These are phyloP conservation scores for Durio zibethinus DNA, from an alignment of 345 rosid species.

Conservation along the genomic window DNA sequence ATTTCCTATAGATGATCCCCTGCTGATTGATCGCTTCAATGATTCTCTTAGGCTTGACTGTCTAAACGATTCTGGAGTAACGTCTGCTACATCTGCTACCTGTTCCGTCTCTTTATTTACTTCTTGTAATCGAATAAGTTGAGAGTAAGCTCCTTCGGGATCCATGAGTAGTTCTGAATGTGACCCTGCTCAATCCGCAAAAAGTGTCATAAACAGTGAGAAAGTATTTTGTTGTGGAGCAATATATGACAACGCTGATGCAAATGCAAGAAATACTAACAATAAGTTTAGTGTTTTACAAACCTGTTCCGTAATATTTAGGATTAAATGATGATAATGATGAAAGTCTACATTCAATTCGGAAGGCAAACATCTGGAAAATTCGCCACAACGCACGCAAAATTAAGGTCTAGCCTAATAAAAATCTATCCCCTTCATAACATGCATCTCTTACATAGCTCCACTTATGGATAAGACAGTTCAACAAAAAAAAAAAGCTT, in stretches of 20 bases:
- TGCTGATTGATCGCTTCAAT: slow-evolving; percentile 43
- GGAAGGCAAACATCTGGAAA: no score
- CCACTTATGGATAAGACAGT: not conserved
- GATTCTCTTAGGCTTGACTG: slow-evolving; percentile 43
- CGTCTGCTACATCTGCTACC: slow-evolving; percentile 34
- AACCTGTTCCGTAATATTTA: not conserved
- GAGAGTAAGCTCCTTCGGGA: slow-evolving; percentile 83
- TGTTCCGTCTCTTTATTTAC: slow-evolving; percentile 42
- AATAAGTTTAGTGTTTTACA: not conserved
- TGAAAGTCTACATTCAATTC: not conserved
- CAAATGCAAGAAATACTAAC: not conserved
- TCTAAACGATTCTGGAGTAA: slow-evolving; percentile 30
- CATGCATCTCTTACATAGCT: not conserved
- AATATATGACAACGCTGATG: not conserved
- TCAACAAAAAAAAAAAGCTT: not conserved
- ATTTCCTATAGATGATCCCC: slow-evolving; percentile 57
- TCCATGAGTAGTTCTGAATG: slow-evolving; percentile 64
- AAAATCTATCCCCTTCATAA: not conserved
- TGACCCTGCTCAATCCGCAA: slow-evolving; percentile 39
- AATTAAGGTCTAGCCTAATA: not conserved
- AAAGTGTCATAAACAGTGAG: not conserved
- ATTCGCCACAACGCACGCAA: no score
- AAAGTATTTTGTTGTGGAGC: not conserved
- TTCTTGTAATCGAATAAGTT: slow-evolving; percentile 75
- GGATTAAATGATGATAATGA: not conserved